Evolutionary conservation across 768 basidiomycete species (phyloP).

Genomic region (Auricularia heimuer): DNA sequence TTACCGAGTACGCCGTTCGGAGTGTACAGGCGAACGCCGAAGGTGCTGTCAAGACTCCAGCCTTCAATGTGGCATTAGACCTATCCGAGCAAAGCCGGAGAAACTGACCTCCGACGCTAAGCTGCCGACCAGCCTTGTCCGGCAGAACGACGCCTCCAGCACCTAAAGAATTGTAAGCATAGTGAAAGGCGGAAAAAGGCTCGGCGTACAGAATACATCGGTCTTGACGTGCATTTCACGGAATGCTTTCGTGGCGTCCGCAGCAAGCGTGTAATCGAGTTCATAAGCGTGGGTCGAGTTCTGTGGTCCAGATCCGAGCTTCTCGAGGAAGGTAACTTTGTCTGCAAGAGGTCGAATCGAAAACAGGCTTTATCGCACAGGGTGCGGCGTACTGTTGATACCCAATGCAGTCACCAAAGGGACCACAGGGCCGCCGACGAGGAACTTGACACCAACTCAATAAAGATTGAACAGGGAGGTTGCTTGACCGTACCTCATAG

Average conservation of each 20-base stretch:
- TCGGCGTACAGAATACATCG: slow-evolving; percentile 56
- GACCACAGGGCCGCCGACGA: slow-evolving; percentile 52
- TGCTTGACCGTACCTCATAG: slow-evolving; percentile 48
- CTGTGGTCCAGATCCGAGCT: slow-evolving; percentile 44
- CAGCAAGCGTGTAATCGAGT: slow-evolving; percentile 50
- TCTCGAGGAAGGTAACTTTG: slow-evolving; percentile 75
- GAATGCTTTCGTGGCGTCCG: slow-evolving; percentile 43
- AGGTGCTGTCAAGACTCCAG: slow-evolving; percentile 64
- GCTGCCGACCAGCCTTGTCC: slow-evolving; percentile 56
- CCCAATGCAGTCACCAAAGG: slow-evolving; percentile 69
- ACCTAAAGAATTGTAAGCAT: neutral
- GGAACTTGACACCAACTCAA: slow-evolving; percentile 22
- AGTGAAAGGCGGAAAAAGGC: neutral
- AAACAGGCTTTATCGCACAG: neutral
- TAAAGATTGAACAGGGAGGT: neutral
- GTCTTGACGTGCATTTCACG: slow-evolving; percentile 67
- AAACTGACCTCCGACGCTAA: slow-evolving; percentile 32
- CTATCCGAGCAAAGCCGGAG: slow-evolving; percentile 19
- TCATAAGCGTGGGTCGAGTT: slow-evolving; percentile 77
- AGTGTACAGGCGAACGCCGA: slow-evolving; percentile 61
- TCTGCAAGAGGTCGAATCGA: slow-evolving; percentile 13
- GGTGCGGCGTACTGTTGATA: slow-evolving; percentile 36
- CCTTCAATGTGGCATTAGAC: slow-evolving; percentile 20
- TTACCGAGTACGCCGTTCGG: slow-evolving; percentile 59
- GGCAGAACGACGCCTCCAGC: slow-evolving; percentile 64